Evolutionary conservation across 331 rosid species (phyloP), one percentile per base, ranked within the genome.

Genomic region (Spiraea crenata): DNA sequence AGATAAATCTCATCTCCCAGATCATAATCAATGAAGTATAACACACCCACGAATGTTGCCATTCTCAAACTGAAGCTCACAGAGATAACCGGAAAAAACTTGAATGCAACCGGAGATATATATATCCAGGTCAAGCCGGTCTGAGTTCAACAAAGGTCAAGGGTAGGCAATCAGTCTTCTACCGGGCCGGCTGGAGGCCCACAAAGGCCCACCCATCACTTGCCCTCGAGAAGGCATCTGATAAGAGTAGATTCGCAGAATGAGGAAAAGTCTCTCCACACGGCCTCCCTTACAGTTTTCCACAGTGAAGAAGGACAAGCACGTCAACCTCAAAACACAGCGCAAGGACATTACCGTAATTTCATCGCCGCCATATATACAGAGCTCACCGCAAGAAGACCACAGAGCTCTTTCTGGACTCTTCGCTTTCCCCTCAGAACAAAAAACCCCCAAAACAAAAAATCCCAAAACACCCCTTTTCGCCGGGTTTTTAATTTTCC

Each of bases 391-490:
- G 39, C 4, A 68, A 1, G 40, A 40, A 51, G 4, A 13, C n/a
- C 61, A 38, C 61, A 51, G 39, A 16, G 9, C 5, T 50, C 54
- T 40, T 41, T 69, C 73, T 54, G 17, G 73, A 69, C 52, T 54
- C 41, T 55, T 40, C 31, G 25, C 34, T 14, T 19, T 52, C 51
- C 65, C 40, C 25, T 48, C n/a, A 39, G 13, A 20, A 14, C 62
- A 34, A 20, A 20, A 25, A n/a, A 52, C 34, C 19, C 8, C 38
- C 34, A 14, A 61, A 61, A 9, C 48, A 39, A 34, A 34, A 6
- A 14, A 38, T 6, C 64, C 16, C 38, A 2, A 42, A 45, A 82
- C 91, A 71, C 61, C 75, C 80, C 73, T 74, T 79, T 64, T 2
- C 38, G 14, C 54, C 14, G 46, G 13, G 13, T 67, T 4, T 58